These are phyloP conservation scores for Trichoderma afroharzianum DNA, from an alignment of 2,329 filamentous ascomycete genomes.

Conservation along the genomic window DNA sequence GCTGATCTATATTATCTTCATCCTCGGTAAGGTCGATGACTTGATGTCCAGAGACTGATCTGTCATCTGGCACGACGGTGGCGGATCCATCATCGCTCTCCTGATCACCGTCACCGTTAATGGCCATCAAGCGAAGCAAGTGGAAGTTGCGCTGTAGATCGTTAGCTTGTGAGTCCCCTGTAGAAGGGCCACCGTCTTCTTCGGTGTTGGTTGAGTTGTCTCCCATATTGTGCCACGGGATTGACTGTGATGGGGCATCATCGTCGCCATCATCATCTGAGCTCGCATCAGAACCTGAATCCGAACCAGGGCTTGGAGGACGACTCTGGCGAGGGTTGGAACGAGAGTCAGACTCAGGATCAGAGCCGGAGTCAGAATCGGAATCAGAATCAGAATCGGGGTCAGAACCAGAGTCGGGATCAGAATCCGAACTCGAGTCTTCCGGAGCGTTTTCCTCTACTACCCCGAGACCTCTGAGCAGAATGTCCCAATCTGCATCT, in stretches of 20 bases:
- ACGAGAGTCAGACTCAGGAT: background rate
- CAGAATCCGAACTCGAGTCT: background rate
- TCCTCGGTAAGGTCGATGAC: slow-evolving; percentile 13
- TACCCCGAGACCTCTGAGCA: background rate
- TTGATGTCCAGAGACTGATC: background rate
- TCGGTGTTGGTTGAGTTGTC: background rate
- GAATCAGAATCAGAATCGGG: background rate
- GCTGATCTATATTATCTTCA: background rate
- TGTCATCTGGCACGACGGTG: slow-evolving; percentile 3
- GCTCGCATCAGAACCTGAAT: background rate
- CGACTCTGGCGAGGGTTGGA: background rate
- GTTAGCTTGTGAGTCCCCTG: background rate
- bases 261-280: background rate
- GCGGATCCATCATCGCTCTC: slow-evolving; percentile 1
- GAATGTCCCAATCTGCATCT: slow-evolving; percentile 15
- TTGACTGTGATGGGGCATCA: background rate
- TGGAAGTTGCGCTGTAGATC: background rate
- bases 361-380: background rate
- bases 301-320: background rate
- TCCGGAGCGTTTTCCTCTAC: background rate
- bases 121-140: background rate
- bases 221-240: background rate
- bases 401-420: background rate
- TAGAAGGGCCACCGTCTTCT: background rate
- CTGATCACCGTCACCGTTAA: background rate